These are phyloP conservation scores for Vicia faba DNA, from an alignment of 306 rosid genomes.

Conservation along the genomic window DNA sequence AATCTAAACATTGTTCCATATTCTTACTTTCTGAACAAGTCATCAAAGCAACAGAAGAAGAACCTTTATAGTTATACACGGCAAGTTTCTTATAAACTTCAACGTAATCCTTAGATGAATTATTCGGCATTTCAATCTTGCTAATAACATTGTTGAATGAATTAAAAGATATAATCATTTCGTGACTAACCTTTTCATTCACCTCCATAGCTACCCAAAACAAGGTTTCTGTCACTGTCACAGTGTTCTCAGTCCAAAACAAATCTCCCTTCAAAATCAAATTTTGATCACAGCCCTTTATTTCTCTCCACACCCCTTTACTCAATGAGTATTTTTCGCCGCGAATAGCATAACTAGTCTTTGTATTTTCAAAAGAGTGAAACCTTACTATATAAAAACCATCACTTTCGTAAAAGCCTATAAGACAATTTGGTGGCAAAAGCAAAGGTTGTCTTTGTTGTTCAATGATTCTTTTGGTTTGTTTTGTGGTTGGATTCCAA, in stretches of 20 bases:
- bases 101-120: not conserved
- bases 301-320: constrained; percentile 35
- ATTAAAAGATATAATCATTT: constrained; percentile 34
- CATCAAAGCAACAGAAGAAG: constrained; percentile 24
- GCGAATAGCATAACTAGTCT: constrained; percentile 4
- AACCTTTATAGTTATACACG: constrained; percentile 7
- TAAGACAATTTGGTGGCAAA: constrained; percentile 45
- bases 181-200: constrained; percentile 8
- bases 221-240: constrained; percentile 13
- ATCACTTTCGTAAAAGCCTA: constrained; percentile 19
- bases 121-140: constrained; percentile 25
- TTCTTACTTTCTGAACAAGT: constrained; percentile 15
- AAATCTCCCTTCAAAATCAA: constrained; percentile 29
- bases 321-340: constrained; percentile 23
- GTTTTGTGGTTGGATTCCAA: constrained; percentile 38
- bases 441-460: constrained; percentile 4
- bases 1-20: constrained; percentile 27
- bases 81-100: constrained; percentile 35
- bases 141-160: not conserved
- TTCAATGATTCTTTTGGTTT: constrained; percentile 33
- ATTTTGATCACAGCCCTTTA: constrained; percentile 12
- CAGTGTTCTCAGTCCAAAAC: constrained; percentile 43
- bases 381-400: constrained; percentile 37
- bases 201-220: constrained; percentile 45
- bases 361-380: constrained; percentile 27